These are phyloP conservation scores for Liquidambar formosana DNA, from an alignment of 164 flowering plant species.

Conservation along the genomic window DNA sequence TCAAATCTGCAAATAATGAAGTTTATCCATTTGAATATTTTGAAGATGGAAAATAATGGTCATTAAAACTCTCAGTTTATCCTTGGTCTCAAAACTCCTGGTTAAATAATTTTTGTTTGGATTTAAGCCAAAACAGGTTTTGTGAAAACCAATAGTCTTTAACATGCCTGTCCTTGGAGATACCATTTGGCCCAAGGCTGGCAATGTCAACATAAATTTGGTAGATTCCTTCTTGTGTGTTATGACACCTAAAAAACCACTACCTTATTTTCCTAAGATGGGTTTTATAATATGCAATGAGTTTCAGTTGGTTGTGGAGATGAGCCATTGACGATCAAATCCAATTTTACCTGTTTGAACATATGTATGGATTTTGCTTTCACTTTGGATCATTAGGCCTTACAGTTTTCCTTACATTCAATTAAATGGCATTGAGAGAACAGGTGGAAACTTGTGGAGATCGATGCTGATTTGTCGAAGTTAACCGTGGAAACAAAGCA, in stretches of 20 bases:
- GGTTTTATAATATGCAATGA: background rate
- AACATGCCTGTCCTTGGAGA: background rate
- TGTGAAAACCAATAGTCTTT: background rate
- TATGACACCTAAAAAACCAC: background rate
- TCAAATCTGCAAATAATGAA: background rate
- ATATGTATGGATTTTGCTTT: background rate
- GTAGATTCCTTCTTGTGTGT: background rate
- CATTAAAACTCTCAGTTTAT: background rate
- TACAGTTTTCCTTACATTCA: conserved; percentile 1
- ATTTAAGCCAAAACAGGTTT: background rate
- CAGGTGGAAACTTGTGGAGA: conserved; percentile 98
- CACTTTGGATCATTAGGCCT: background rate
- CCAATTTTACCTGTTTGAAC: background rate
- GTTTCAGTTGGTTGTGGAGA: background rate
- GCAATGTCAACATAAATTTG: background rate
- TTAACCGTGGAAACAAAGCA: conserved; percentile 71
- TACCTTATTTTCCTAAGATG: background rate
- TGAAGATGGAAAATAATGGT: background rate
- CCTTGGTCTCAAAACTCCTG: background rate
- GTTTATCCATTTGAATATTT: background rate
- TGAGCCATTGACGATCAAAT: too few species aligned
- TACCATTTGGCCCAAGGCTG: background rate
- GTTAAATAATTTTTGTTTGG: background rate
- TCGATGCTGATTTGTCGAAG: conserved; percentile 78
- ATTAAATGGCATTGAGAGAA: conserved; percentile 7